Percentiles rank a stretch among this genome's conserved stretches.
Evolutionary conservation across 2,329 filamentous ascomycete genomes (phyloP).

Genomic region (Colletotrichum sojae): DNA sequence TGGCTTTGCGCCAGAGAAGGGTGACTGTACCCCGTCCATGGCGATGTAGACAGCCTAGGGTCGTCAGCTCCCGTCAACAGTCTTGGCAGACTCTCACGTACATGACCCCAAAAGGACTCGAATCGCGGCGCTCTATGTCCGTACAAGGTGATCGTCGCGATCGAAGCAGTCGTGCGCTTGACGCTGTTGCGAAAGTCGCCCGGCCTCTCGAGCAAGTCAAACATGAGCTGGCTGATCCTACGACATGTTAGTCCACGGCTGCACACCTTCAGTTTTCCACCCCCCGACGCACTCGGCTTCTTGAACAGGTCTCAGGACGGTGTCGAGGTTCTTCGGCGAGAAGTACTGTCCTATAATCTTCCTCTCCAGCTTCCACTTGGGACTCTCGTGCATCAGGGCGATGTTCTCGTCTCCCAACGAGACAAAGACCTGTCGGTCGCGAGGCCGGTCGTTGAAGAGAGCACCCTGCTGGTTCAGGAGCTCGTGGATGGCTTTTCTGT

Average conservation of each 20-base stretch:
- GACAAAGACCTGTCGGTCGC: constrained; percentile 8
- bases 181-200: constrained; percentile 5
- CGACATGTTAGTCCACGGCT: constrained; percentile 10
- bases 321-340: constrained; percentile 60
- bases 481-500: constrained; percentile 55
- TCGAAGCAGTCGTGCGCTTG: constrained; percentile 29
- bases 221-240: constrained; percentile 13
- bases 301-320: constrained; percentile 56
- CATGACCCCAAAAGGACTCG: constrained; percentile 29
- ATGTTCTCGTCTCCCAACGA: constrained; percentile 8
- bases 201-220: constrained; percentile 24
- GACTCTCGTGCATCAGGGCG: constrained; percentile 59
- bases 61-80: not conserved
- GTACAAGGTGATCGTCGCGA: constrained; percentile 15
- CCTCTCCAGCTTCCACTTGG: constrained; percentile 61
- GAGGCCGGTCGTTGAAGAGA: constrained; percentile 59
- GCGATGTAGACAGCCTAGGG: constrained; percentile 16
- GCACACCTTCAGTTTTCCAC: not conserved
- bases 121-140: constrained; percentile 14
- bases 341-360: constrained; percentile 61
- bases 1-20: too few relatives aligned
- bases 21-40: constrained; percentile 4
- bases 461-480: constrained; percentile 60
- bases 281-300: constrained; percentile 58
- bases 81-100: not conserved